These are phyloP conservation scores for Aspergillus latus DNA, from an alignment of 2,329 filamentous ascomycete species.

Conservation along the genomic window DNA sequence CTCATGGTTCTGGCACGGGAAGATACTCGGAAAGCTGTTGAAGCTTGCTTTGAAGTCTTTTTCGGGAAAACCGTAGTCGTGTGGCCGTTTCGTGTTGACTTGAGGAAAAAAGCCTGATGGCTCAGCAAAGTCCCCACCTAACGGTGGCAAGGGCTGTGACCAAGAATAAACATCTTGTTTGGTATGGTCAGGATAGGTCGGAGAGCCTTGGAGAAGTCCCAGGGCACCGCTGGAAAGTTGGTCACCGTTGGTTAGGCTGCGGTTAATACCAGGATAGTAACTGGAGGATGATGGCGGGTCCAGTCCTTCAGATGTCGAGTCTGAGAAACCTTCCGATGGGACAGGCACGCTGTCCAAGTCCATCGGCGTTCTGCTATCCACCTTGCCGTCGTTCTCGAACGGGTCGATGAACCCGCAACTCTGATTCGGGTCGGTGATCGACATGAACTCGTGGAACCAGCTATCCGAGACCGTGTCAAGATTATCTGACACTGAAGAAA, in stretches of 20 bases:
- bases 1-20: slow-evolving; percentile 28
- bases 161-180: slow-evolving; percentile 10
- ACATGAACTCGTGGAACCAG: slow-evolving; percentile 33
- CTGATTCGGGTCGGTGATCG: slow-evolving; percentile 16
- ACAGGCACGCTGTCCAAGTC: slow-evolving; percentile 5
- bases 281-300: neutral
- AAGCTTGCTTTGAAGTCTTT: slow-evolving; percentile 1
- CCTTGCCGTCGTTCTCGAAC: slow-evolving; percentile 8
- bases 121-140: slow-evolving; percentile 2
- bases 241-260: neutral
- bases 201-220: neutral
- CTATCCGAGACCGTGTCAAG: slow-evolving; percentile 27
- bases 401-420: slow-evolving; percentile 17
- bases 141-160: slow-evolving; percentile 12
- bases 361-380: neutral
- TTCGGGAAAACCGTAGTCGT: slow-evolving; percentile 7
- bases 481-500: slow-evolving; percentile 17
- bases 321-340: neutral
- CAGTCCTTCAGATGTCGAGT: slow-evolving; percentile 1
- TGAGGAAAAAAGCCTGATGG: neutral
- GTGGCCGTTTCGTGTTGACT: neutral
- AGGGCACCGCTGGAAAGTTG: neutral
- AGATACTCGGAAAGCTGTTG: slow-evolving; percentile 1
- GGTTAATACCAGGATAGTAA: slow-evolving; percentile 1
- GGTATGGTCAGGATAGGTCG: slow-evolving; percentile 6